Evolutionary conservation across 345 rosid genomes (phyloP), one percentile per base, ranked within the genome.

Genomic region (Rhizophora mangle): DNA sequence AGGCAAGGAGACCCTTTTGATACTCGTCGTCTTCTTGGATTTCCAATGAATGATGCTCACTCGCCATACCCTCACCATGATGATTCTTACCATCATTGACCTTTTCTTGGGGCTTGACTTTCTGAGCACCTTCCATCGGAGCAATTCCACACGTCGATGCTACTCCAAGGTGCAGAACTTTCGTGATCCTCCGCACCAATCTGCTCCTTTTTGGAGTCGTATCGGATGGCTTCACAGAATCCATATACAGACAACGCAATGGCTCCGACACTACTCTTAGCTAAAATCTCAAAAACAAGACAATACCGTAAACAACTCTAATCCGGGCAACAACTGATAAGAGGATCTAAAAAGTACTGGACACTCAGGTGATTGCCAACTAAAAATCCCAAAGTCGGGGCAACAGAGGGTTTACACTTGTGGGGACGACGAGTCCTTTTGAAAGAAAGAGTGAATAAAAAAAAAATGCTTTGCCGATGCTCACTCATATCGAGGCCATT

Each of bases 121-220:
- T 83, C 73, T 81, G 81, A 68, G 76, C 78, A 11, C 84, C 81
- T 13, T 82, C 84, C 47, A 76, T 89, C 1, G 95, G 93, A 64
- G 89, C 82, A 63, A 91, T 74, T 39, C 93, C 96, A 1, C 46
- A 9, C 46, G 46, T 2, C 4, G 87, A 68, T 10, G 78, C 81
- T 10, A 86, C 76, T 20, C 89, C 83, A 0, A 81, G 61, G 73
- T 86, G 86, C 77, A 90, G 84, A 51, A 95, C 88, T 76, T 92
- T 92, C 0, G 88, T 86, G 67, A 95, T 79, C 13, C 88, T 77
- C 6, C 89, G 85, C 13, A 81, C 85, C 59, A 92, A 74, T 78
- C 81, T 88, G 72, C 89, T 90, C 84, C 85, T 92, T 19, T 83
- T 71, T 21, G 86, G 81, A 34, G 93, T 72, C 72, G 81, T 70